phyloP scores from a whole-genome alignment of 257 asterid genomes.

The Rehmannia glutinosa region DNA sequence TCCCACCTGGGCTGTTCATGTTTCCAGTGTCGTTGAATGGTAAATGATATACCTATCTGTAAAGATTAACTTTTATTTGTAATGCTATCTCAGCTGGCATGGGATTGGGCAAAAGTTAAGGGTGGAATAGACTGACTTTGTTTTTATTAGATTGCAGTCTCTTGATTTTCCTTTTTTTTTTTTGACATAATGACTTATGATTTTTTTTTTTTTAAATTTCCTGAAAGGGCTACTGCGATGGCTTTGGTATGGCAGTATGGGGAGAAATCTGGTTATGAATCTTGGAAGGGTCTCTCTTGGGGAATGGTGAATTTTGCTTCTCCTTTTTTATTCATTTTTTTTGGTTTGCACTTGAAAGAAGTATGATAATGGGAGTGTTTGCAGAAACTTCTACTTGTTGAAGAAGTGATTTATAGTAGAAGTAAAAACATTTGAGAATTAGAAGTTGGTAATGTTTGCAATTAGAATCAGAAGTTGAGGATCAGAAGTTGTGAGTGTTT shows the following conservation, averaged over 20 bases:
- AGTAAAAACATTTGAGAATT: too few relatives aligned
- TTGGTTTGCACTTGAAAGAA: background rate
- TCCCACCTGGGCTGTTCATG: slow-evolving; percentile 95
- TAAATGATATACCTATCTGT: too few relatives aligned
- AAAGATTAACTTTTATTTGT: background rate
- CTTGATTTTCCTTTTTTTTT: background rate
- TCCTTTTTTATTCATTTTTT: background rate
- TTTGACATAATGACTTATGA: background rate
- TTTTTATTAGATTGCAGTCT: background rate
- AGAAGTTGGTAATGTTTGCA: too few relatives aligned
- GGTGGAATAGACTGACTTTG: too few relatives aligned
- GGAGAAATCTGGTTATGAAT: slow-evolving; percentile 71
- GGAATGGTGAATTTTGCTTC: slow-evolving; percentile 69
- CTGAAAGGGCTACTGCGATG: slow-evolving; percentile 93
- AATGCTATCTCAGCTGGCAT: background rate
- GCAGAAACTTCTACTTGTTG: too few relatives aligned
- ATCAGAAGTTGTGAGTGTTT: too few relatives aligned
- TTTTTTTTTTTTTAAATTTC: background rate
- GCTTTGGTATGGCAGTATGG: slow-evolving; percentile 96
- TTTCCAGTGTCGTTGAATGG: slow-evolving; percentile 98
- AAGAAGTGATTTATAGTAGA: too few relatives aligned
- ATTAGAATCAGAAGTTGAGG: too few relatives aligned
- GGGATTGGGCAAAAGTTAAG: background rate
- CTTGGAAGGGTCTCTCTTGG: slow-evolving; percentile 99
- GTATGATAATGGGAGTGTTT: background rate